These are phyloP conservation scores for Hyaloraphidium curvatum DNA, from an alignment of 192 early-diverging fungal genomes.

Conservation along the genomic window DNA sequence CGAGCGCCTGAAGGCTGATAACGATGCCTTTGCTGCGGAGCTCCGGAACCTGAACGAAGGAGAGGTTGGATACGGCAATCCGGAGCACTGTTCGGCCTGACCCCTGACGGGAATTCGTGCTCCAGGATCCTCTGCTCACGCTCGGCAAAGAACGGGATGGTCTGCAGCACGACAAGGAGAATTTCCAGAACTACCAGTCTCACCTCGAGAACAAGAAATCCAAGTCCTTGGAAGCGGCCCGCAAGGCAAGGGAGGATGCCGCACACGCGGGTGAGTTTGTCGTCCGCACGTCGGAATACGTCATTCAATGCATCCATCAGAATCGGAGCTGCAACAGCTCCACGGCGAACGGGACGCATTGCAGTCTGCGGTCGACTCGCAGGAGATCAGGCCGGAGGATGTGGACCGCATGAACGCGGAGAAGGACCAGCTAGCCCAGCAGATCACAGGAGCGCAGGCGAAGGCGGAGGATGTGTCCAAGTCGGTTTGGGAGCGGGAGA, in stretches of 20 bases:
- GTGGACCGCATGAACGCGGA: conserved; percentile 65
- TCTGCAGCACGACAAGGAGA: neutral
- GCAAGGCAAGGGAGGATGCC: neutral
- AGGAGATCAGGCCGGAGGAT: conserved; percentile 58
- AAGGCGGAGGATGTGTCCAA: conserved; percentile 38
- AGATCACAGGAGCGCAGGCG: conserved; percentile 23
- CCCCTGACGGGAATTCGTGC: neutral
- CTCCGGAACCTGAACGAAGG: neutral
- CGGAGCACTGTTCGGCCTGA: neutral
- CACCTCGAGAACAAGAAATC: neutral
- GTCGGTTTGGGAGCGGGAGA: conserved; percentile 42
- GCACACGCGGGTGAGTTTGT: neutral
- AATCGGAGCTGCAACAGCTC: conserved; percentile 21
- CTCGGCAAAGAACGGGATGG: neutral
- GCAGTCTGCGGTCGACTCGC: conserved; percentile 42
- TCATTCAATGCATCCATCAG: conserved; percentile 10
- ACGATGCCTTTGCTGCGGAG: neutral
- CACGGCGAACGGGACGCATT: conserved; percentile 31
- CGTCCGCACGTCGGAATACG: neutral
- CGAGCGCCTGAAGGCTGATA: neutral
- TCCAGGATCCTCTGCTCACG: neutral
- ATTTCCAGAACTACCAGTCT: neutral
- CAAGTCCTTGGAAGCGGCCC: neutral
- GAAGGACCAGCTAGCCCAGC: conserved; percentile 39
- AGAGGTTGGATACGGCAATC: neutral